phyloP scores from a whole-genome alignment of 106 monocot genomes.

The Dendrobium chrysotoxum region DNA sequence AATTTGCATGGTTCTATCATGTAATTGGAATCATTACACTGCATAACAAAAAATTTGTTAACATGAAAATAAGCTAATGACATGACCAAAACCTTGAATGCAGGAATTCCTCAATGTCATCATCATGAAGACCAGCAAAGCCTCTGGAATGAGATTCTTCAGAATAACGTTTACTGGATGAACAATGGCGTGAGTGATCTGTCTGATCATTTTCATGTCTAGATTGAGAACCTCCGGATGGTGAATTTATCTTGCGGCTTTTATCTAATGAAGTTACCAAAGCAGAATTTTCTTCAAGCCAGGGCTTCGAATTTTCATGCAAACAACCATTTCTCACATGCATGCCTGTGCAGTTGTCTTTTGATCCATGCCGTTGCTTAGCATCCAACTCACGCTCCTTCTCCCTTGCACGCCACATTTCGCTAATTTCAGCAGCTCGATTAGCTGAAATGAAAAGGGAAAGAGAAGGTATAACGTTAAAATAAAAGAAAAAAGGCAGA shows the following conservation, averaged over 20 bases:
- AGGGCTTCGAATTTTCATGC: slow-evolving; percentile 17
- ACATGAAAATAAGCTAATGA: not conserved
- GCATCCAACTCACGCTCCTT: slow-evolving; percentile 74
- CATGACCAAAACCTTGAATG: slow-evolving; percentile 58
- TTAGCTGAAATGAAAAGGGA: slow-evolving; percentile 45
- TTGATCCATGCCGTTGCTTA: slow-evolving; percentile 25
- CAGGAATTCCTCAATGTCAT: slow-evolving; percentile 80
- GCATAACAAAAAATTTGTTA: not conserved
- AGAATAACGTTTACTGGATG: slow-evolving; percentile 24
- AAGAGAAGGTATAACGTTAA: not conserved
- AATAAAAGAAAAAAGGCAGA: not conserved
- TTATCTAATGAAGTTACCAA: not conserved
- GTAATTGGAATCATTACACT: not conserved
- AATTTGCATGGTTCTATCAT: not conserved
- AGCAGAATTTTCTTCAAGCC: slow-evolving; percentile 1
- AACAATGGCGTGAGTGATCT: slow-evolving; percentile 4
- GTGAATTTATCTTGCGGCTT: not conserved
- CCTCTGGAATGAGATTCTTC: slow-evolving; percentile 24
- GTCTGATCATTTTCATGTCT: not conserved
- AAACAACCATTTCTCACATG: slow-evolving; percentile 10
- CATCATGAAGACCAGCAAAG: slow-evolving; percentile 54
- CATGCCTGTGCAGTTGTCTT: slow-evolving; percentile 9
- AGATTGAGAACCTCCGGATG: not conserved
- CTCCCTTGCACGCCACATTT: slow-evolving; percentile 87
- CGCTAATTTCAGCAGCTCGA: slow-evolving; percentile 65